Percentiles rank a stretch among this genome's conserved stretches.
These are phyloP conservation scores for Hypoxylon sp. DNA, from an alignment of 2,329 filamentous ascomycete species.

Conservation along the genomic window DNA sequence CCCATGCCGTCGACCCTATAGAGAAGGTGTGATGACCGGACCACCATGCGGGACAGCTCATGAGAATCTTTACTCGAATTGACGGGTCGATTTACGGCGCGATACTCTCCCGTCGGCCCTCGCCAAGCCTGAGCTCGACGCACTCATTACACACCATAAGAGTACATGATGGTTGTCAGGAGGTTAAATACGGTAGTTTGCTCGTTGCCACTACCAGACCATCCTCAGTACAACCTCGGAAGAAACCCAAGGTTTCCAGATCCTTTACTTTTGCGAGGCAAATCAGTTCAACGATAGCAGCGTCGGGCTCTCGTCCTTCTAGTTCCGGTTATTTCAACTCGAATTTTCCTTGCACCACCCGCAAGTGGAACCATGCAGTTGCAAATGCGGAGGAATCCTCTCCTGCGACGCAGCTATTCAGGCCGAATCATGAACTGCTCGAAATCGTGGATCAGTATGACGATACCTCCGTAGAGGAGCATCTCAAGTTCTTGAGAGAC, in stretches of 20 bases:
- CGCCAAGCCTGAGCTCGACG: slow-evolving; percentile 40
- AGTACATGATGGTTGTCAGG: slow-evolving; percentile 26
- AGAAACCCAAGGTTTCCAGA: slow-evolving; percentile 7
- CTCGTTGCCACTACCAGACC: slow-evolving; percentile 10
- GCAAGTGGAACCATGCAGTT: slow-evolving; percentile 40
- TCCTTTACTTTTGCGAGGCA: slow-evolving; percentile 17
- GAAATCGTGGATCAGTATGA: slow-evolving; percentile 61
- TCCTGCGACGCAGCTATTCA: slow-evolving; percentile 2
- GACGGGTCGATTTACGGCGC: slow-evolving; percentile 67
- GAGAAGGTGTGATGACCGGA: slow-evolving; percentile 46
- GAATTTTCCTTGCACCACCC: slow-evolving; percentile 16
- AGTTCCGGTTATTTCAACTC: slow-evolving; percentile 38
- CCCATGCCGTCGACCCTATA: slow-evolving; percentile 22
- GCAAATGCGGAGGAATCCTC: not conserved
- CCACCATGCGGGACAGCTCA: slow-evolving; percentile 59
- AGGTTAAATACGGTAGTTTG: slow-evolving; percentile 10
- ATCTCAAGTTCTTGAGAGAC: slow-evolving; percentile 61
- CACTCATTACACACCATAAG: slow-evolving; percentile 13
- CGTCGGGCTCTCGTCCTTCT: slow-evolving; percentile 28
- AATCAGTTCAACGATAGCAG: slow-evolving; percentile 39
- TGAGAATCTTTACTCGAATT: slow-evolving; percentile 67
- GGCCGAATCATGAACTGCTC: slow-evolving; percentile 57
- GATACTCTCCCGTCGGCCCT: slow-evolving; percentile 58
- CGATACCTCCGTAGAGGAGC: slow-evolving; percentile 59
- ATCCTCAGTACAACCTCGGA: slow-evolving; percentile 6